Evolutionary conservation across 164 flowering plant species (phyloP).

Genomic region (Berberis thunbergii): DNA sequence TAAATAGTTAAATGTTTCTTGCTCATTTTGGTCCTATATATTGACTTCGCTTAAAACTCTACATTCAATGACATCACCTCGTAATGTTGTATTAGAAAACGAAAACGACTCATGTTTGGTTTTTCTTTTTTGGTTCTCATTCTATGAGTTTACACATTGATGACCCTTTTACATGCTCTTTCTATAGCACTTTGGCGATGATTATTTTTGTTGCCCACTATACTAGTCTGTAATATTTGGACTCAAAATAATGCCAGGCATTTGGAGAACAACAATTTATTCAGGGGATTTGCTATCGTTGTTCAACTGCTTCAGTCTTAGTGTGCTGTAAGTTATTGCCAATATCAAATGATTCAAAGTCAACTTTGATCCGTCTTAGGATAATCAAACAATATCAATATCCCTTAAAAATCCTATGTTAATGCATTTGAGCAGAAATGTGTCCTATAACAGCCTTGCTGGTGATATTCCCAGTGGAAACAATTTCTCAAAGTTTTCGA

Average conservation of each 20-base stretch:
- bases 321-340: slow-evolving; percentile 43
- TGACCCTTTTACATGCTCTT: background rate
- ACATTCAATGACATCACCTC: too few relatives aligned
- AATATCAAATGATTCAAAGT: too few relatives aligned
- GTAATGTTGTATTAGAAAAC: too few relatives aligned
- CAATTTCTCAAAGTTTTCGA: slow-evolving; percentile 79
- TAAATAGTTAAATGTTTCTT: too few relatives aligned
- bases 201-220: too few relatives aligned
- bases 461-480: slow-evolving; percentile 74
- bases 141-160: background rate
- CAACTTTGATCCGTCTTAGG: too few relatives aligned
- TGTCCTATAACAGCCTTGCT: slow-evolving; percentile 70
- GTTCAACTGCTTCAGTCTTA: slow-evolving; percentile 60
- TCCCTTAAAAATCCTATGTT: background rate
- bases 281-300: slow-evolving; percentile 59
- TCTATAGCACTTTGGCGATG: too few relatives aligned
- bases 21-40: too few relatives aligned
- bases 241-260: slow-evolving; percentile 34
- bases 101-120: too few relatives aligned
- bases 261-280: slow-evolving; percentile 59
- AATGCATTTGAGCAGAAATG: slow-evolving; percentile 45
- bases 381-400: too few relatives aligned
- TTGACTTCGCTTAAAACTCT: too few relatives aligned
- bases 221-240: background rate
- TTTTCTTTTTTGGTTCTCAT: too few relatives aligned